Evolutionary conservation across 257 asterid genomes (phyloP), one percentile per base, ranked within the genome.

Genomic region (Primulina tabacum): DNA sequence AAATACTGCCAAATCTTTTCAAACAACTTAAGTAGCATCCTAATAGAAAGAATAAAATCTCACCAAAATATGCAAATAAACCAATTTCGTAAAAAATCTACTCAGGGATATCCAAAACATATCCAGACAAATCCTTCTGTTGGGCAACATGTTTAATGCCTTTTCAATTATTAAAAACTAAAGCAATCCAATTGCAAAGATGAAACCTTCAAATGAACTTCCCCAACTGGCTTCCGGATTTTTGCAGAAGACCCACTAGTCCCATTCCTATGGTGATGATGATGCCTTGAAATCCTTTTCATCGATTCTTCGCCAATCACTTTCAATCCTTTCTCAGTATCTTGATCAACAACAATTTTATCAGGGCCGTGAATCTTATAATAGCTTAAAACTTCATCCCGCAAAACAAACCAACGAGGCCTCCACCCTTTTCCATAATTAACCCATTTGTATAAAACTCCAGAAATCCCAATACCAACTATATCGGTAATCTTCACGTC

Each of bases 371-470:
- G 98, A 86, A 92, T 86, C 95, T 92, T 92, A 18, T 88, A 92
- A 70, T 92, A 92, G 58, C 97, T 88, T 80, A 92, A 71, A n/a
- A 92, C 98, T 3, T 92, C 98, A 70, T 92, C 98, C 65, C 88
- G 98, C 87, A 92, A 81, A 21, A 90, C 95, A 62, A 93, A 88
- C 97, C 98, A 93, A 81, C 98, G 75, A 5, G 90, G 96, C 74
- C 98, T 85, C 97, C 98, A 92, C 3, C 98, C 98, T 68, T 79
- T 86, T 16, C 98, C 98, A 64, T 90, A 92, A 83, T 92, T 92
- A 74, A 92, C 98, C 98, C 98, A 92, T 78, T 92, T 92, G 52
- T 82, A 73, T 77, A 92, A 33, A 65, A 92, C 79, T 62, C 98
- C 97, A 16, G 87, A 87, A 64, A 92, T 80, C 52, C 96, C 97